Evolutionary conservation across 1,139 yeast genomes (phyloP), one percentile per base, ranked within the genome.

Genomic region (Nakaseomyces sp.): DNA sequence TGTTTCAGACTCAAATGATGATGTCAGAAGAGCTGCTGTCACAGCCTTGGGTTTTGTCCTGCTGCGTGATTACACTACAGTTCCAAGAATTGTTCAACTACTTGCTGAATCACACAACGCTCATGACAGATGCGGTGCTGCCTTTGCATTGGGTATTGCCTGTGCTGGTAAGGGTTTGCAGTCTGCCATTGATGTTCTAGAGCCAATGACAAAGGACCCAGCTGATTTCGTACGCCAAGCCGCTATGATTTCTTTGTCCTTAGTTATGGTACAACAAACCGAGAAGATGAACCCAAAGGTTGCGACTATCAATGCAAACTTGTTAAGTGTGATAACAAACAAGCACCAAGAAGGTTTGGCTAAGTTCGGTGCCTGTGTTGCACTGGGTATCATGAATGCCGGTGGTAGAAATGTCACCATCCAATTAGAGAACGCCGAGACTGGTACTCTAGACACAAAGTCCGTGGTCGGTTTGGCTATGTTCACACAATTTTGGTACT

Each of bases 371-470:
- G 97, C 98, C 32, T 87, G 96, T 16, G 71, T 93, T 44, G 91
- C 96, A 10, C 97, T 89, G 69, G 98, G 99, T 65, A 91, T 91
- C 53, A 81, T 93, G 63, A 97, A 91, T 68, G 98, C 98, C 12
- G 97, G 98, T 67, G 99, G 99, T 17, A 79, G 98, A 63, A 91
- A 93, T 58, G 95, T 86, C n/a, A 89, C 97, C 0, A 88, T 91
- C 52, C 84, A 84, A 54, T 72, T 91, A 46, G 97, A 91, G 65
- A 86, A 91, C 62, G 60, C 80, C n/a, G 91, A 87, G 53, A 87
- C 96, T 30, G 94, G 88, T 49, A 88, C 95, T 13, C 74, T 91
- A 53, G 91, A 91, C 64, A 79, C 82, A 64, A 84, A 84, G 60
- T 93, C 96, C 0, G 81, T 93, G 55, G 95, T 89, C 47, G 98